Evolutionary conservation across 1,284 basidiomycete species (phyloP), one percentile per base, ranked within the genome.

Genomic region (Cryptococcus sp.): DNA sequence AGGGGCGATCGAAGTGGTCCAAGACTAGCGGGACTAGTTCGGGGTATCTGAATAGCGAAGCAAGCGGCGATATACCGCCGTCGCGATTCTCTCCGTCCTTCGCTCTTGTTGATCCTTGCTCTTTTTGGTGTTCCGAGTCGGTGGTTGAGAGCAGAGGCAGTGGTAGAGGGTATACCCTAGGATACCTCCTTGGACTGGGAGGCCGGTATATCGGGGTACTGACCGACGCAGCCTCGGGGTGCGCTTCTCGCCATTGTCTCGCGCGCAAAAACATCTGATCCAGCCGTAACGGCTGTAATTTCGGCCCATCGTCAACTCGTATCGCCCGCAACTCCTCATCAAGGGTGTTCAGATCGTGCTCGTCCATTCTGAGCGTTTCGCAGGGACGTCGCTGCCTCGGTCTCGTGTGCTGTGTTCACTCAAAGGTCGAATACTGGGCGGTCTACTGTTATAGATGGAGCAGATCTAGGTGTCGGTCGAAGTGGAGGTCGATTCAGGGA

Each of bases 181-280:
- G 46, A 11, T 30, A 42, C 1, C 64, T 47, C 2, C 66, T 63
- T 11, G 71, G 69, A n/a, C 61, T 66, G 1, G 71, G 68, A 10
- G 72, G 57, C 30, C 67, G 55, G 5, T 47, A 19, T 11, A 54
- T 38, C 4, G 48, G 50, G 19, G 42, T 47, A 10, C 15, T 40
- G 16, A 27, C 11, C n/a, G 63, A 30, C 3, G 58, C 62, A 7
- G 47, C 30, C 13, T 61, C 39, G 16, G 57, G 27, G 13, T 35
- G 30, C 30, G 30, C 30, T 20, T 51, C 5, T 23, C 56, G 52
- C 68, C 68, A 63, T 35, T 58, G 55, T 25, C 54, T 30, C 1
- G 68, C 65, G 13, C 71, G 61, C 8, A 49, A 45, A 55, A 74
- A 75, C 70, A 77, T 73, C 61, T 65, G 63, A 58, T 75, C 75